phyloP scores from a whole-genome alignment of 108 stramenopile genomes.

The Fragilaria radians region DNA sequence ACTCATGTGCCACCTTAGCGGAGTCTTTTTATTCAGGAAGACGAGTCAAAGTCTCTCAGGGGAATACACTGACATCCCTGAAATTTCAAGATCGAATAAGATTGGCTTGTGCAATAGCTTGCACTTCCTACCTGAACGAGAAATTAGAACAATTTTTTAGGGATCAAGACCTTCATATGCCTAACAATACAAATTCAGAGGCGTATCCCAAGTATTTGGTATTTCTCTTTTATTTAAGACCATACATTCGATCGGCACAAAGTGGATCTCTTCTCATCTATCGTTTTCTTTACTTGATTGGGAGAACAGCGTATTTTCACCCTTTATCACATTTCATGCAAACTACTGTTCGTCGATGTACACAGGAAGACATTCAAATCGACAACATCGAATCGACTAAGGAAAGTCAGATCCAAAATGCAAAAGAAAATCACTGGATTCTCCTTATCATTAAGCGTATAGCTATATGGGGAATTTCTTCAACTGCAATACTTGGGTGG shows the following conservation, averaged over 20 bases:
- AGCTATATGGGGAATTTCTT: constrained; percentile 1
- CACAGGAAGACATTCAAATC: constrained; percentile 41
- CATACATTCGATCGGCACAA: constrained; percentile 45
- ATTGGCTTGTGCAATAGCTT: constrained; percentile 53
- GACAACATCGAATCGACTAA: constrained; percentile 12
- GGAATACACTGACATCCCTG: constrained; percentile 18
- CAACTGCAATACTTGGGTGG: constrained; percentile 9
- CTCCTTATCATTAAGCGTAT: neutral
- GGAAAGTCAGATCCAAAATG: constrained; percentile 8
- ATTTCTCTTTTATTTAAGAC: constrained; percentile 19
- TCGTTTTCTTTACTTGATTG: constrained; percentile 65
- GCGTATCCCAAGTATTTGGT: neutral
- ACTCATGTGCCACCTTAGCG: constrained; percentile 50
- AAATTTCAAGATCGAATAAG: constrained; percentile 34
- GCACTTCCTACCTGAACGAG: constrained; percentile 62
- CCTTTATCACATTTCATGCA: constrained; percentile 43
- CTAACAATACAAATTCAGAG: neutral
- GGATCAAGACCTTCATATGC: neutral
- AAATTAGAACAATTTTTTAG: constrained; percentile 23
- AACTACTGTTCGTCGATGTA: constrained; percentile 59
- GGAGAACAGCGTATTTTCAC: constrained; percentile 55
- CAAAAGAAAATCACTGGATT: constrained; percentile 5
- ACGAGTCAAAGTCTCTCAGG: constrained; percentile 33
- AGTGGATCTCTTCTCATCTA: constrained; percentile 44
- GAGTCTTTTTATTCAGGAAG: constrained; percentile 65